Percentiles rank a stretch among this genome's conserved stretches.
phyloP scores from a whole-genome alignment of 306 rosid genomes.

The Quercus variabilis region DNA sequence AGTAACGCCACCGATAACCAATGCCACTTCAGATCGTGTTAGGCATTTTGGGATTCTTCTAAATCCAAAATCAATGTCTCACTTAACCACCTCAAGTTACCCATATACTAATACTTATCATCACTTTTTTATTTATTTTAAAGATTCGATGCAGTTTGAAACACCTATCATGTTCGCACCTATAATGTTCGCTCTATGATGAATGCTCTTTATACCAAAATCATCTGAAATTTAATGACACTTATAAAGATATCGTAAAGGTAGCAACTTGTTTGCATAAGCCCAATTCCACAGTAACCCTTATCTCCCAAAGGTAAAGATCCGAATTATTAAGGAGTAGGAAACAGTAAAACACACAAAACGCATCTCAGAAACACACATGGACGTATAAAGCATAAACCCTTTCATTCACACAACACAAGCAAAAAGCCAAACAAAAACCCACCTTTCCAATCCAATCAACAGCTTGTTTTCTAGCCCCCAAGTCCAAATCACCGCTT shows the following conservation, averaged over 20 bases:
- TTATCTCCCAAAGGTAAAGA: background rate
- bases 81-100: background rate
- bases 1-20: background rate
- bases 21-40: background rate
- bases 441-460: slow-evolving; percentile 91
- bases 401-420: background rate
- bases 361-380: background rate
- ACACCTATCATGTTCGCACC: no score
- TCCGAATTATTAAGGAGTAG: background rate
- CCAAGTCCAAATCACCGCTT: slow-evolving; percentile 65
- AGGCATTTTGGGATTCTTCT: background rate
- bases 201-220: background rate
- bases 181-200: no score
- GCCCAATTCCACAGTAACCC: background rate
- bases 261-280: background rate
- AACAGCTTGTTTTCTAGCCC: slow-evolving; percentile 64
- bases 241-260: background rate
- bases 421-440: slow-evolving; percentile 8
- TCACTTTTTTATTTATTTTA: no score
- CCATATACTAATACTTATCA: background rate
- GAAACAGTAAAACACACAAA: background rate
- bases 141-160: no score
- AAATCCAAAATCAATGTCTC: background rate
- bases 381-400: background rate
- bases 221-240: background rate